Evolutionary conservation across 768 basidiomycete species (phyloP), one percentile per base, ranked within the genome.

Genomic region (Auricularia heimuer): DNA sequence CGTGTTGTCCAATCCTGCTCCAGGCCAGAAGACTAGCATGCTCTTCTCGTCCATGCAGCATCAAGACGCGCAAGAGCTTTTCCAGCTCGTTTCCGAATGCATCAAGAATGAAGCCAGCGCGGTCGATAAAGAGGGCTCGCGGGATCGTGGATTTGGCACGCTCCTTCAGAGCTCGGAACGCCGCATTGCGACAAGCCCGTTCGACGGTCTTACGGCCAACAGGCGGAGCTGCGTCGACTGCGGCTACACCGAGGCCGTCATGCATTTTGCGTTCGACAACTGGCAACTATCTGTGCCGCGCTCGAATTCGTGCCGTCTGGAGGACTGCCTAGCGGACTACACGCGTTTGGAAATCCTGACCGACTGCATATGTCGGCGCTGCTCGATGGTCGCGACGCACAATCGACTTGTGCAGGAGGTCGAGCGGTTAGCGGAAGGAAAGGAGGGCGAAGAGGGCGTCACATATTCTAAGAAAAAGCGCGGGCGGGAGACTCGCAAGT

Each of bases 41-140:
- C 80, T 94, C 11, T 88, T 96, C 74, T 85, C 85, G 68, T 93
- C 93, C 1, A 87, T 92, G 12, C 94, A 97, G 73, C 96, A 98
- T 73, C 96, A 98, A 77, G 96, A 98, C 73, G 96, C 96, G 3
- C 96, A 98, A 72, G 96, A 98, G 73, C 82, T 98, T n/a, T 98
- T 97, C 77, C 89, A 96, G 69, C 86, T 98, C 37, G 79, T 98
- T 8, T 89, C 94, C 1, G 94, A 95, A 73, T 90, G 87, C 63
- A 81, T 98, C 69, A 92, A 92, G 76, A 88, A 87, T 67, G 96
- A 98, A 73, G 81, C 86, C n/a, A 72, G 77, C 2, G 82, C 87
- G 1, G 83, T 97, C 1, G 86, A 88, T 64, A 82, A 81, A 56
- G 92, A 95, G 72, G 29, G 83, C 83, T 2, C 77, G 63, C 67